A percentile compares a stretch with the other conserved stretches of the same genome.
These are phyloP conservation scores for Glycine soja DNA, from an alignment of 306 rosid genomes.

Conservation along the genomic window DNA sequence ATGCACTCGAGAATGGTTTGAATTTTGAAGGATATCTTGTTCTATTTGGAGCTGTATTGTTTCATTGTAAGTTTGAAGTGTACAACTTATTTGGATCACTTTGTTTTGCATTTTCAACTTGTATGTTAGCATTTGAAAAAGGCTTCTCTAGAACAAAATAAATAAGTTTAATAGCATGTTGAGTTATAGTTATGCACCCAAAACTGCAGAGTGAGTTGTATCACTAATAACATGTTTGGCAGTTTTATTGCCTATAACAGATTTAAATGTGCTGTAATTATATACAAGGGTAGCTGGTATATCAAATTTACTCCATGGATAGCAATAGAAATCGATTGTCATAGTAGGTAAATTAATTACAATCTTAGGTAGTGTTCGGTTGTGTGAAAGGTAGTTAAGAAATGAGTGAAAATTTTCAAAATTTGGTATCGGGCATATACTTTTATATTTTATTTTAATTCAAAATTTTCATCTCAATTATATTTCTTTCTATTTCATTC, in stretches of 20 bases:
- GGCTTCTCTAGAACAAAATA: neutral
- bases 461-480: too few relatives aligned
- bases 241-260: neutral
- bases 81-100: neutral
- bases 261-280: neutral
- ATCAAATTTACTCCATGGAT: too few relatives aligned
- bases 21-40: neutral
- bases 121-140: neutral
- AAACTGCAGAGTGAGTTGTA: neutral
- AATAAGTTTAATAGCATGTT: neutral
- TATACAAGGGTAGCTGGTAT: too few relatives aligned
- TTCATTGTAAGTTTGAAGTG: neutral
- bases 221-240: neutral
- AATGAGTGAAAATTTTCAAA: too few relatives aligned
- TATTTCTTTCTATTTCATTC: too few relatives aligned
- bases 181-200: neutral
- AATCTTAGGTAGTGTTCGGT: too few relatives aligned
- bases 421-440: too few relatives aligned
- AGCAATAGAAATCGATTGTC: too few relatives aligned
- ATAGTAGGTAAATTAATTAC: too few relatives aligned
- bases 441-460: too few relatives aligned
- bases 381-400: too few relatives aligned
- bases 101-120: neutral
- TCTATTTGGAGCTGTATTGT: neutral
- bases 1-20: neutral